Percentiles rank a stretch among this genome's conserved stretches.
These are phyloP conservation scores for Hippophae gyantsensis DNA, from an alignment of 306 rosid species.

Conservation along the genomic window DNA sequence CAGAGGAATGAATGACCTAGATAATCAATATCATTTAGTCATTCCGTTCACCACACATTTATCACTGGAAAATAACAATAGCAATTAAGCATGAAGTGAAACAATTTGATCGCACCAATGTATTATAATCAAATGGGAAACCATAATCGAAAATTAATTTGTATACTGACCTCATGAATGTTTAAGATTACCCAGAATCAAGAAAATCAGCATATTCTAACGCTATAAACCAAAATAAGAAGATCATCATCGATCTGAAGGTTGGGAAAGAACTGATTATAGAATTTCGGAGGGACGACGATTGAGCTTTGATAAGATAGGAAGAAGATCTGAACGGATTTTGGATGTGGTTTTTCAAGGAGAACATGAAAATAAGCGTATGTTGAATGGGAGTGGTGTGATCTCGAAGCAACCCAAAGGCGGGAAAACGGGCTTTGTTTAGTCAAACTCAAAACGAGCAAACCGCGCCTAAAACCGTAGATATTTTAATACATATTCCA, in stretches of 20 bases:
- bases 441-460: too few relatives aligned
- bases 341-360: not conserved
- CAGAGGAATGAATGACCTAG: too few relatives aligned
- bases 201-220: not conserved
- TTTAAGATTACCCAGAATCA: slow-evolving; percentile 1
- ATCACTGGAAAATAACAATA: too few relatives aligned
- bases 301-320: not conserved
- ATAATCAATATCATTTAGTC: too few relatives aligned
- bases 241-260: not conserved
- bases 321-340: not conserved
- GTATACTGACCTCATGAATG: not conserved
- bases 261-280: not conserved
- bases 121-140: not conserved
- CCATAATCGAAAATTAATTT: not conserved
- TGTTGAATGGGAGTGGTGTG: too few relatives aligned
- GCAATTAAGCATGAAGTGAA: too few relatives aligned
- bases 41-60: too few relatives aligned
- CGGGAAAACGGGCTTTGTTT: too few relatives aligned
- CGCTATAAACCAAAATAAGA: not conserved
- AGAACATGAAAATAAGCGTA: not conserved
- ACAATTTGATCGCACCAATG: too few relatives aligned
- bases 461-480: too few relatives aligned
- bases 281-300: not conserved
- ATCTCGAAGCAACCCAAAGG: too few relatives aligned
- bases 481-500: too few relatives aligned